Conservation (phyloP, 169 alveolate species). For the Ichthyophthirius multifiliis region DNA sequence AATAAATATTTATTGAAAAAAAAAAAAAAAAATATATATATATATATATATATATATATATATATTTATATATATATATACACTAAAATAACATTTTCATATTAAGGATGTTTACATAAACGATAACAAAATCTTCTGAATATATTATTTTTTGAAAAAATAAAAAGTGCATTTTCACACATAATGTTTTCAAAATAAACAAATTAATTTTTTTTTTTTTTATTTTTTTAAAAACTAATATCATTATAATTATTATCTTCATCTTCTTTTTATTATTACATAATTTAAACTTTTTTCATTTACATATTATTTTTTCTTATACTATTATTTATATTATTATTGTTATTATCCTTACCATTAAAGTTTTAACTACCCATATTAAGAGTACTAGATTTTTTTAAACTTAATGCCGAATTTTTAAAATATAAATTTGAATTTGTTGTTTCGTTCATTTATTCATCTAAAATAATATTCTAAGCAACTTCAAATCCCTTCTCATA, state of each 20-base stretch:
- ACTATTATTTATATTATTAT: background rate
- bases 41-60: too few relatives aligned
- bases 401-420: too few relatives aligned
- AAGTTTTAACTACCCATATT: background rate
- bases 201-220: background rate
- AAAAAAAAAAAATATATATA: background rate
- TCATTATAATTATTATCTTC: background rate
- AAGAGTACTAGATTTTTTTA: background rate
- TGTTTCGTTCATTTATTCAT: background rate
- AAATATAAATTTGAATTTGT: too few relatives aligned
- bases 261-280: background rate
- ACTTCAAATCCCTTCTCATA: background rate
- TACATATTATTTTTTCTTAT: background rate
- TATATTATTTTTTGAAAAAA: background rate
- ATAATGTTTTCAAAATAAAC: conserved; percentile 12
- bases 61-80: too few relatives aligned
- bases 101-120: background rate
- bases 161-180: background rate
- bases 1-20: background rate
- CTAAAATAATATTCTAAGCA: background rate
- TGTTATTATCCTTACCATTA: background rate
- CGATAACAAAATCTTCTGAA: background rate
- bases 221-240: background rate
- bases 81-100: background rate
- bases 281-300: background rate